These are phyloP conservation scores for Forsythia viridissima DNA, from an alignment of 257 asterid species.

Conservation along the genomic window DNA sequence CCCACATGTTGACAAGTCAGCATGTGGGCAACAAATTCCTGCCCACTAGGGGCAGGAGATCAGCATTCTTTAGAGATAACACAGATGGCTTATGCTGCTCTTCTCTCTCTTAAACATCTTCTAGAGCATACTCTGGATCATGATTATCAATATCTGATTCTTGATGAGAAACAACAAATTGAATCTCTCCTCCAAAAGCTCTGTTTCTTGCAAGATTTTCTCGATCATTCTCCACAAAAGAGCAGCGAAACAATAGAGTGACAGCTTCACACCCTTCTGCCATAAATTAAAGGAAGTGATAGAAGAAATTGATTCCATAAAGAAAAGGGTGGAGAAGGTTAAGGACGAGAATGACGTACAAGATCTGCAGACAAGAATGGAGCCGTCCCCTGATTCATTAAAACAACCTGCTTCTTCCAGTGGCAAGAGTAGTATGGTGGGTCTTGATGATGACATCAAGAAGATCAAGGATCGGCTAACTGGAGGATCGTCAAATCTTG, in stretches of 20 bases:
- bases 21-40: too few relatives aligned
- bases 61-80: too few relatives aligned
- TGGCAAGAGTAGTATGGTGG: neutral
- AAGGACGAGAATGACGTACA: neutral
- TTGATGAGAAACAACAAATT: neutral
- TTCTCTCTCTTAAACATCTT: slow-evolving; percentile 8
- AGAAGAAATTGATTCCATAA: neutral
- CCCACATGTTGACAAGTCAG: too few relatives aligned
- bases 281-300: neutral
- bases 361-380: neutral
- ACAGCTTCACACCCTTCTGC: neutral
- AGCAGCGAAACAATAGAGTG: neutral
- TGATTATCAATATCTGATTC: neutral
- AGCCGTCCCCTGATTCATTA: too few relatives aligned
- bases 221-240: neutral
- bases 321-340: neutral
- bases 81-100: slow-evolving; percentile 22
- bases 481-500: neutral
- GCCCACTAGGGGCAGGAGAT: too few relatives aligned
- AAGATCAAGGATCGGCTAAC: neutral
- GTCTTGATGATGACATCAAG: neutral
- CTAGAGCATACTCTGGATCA: neutral
- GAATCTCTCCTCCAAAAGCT: neutral
- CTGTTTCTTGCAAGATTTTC: neutral
- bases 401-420: neutral